Percentiles rank a stretch among this genome's conserved stretches.
Conservation (phyloP, 805 yeast genomes). For the Lipomyces chichibuensis region DNA sequence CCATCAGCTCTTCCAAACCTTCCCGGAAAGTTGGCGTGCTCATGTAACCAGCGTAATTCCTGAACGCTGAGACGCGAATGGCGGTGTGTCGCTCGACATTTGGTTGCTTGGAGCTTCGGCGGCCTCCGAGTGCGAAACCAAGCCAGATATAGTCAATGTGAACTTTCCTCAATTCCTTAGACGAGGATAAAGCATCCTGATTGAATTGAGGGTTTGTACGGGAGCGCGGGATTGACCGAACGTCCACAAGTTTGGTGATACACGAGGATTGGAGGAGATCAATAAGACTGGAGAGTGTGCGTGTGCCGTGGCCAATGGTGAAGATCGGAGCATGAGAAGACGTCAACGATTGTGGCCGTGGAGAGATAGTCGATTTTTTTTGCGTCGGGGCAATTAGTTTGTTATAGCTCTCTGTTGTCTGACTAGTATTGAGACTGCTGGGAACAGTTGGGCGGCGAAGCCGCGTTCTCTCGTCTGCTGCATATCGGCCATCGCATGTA, state of each 20-base stretch:
- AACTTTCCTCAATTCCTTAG: neutral
- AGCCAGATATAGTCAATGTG: constrained; percentile 3
- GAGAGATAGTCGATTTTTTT: neutral
- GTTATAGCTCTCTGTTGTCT: neutral
- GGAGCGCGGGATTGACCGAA: constrained; percentile 4
- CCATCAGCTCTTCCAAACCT: neutral
- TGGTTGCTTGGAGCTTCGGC: neutral
- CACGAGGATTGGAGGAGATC: constrained; percentile 1
- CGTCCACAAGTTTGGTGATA: constrained; percentile 2
- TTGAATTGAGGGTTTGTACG: constrained; percentile 5
- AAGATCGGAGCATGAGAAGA: constrained; percentile 1
- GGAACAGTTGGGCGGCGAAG: neutral
- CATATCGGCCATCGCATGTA: neutral
- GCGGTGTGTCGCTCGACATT: constrained; percentile 7
- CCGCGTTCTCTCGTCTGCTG: neutral
- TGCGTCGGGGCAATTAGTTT: neutral
- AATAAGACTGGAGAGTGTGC: neutral
- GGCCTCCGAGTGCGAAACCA: constrained; percentile 1
- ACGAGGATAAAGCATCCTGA: neutral
- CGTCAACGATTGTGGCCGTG: neutral
- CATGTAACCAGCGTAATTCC: constrained; percentile 5
- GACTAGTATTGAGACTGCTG: neutral
- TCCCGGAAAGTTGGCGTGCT: neutral
- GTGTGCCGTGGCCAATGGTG: constrained; percentile 4
- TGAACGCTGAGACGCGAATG: constrained; percentile 1